Evolutionary conservation across 371 early-diverging fungal species (phyloP).

Genomic region (Mucor lusitanicus): DNA sequence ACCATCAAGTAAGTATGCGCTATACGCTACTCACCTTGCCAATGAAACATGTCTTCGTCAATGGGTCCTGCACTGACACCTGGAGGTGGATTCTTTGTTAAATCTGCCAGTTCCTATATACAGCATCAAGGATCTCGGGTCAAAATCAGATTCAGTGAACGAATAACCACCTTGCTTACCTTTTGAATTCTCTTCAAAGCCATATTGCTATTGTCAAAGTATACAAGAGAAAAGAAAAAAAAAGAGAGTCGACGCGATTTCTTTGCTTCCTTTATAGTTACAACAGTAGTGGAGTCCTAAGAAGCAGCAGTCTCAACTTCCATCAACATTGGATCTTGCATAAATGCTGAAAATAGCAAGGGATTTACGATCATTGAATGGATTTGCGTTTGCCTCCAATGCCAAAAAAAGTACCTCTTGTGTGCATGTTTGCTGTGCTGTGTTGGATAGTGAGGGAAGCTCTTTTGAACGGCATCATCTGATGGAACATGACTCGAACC

Average conservation of each 20-base stretch:
- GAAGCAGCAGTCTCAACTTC: background rate
- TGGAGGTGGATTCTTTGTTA: constrained; percentile 68
- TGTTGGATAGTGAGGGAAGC: background rate
- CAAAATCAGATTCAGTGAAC: background rate
- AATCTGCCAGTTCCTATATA: constrained; percentile 68
- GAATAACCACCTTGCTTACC: constrained; percentile 9
- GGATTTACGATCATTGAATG: background rate
- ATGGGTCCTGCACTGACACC: constrained; percentile 69
- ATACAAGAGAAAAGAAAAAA: background rate
- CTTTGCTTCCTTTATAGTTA: background rate
- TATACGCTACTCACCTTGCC: constrained; percentile 62
- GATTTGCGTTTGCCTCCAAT: background rate
- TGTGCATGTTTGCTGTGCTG: background rate
- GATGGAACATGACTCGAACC: background rate
- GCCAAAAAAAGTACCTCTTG: background rate
- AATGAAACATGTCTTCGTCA: constrained; percentile 75
- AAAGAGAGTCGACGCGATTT: background rate
- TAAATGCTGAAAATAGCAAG: background rate
- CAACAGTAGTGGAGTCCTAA: background rate
- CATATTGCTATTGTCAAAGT: constrained; percentile 21
- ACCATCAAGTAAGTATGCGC: background rate
- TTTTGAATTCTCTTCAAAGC: constrained; percentile 54
- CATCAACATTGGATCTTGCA: background rate
- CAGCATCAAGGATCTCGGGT: background rate
- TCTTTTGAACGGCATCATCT: background rate